Conservation (phyloP, 805 yeast species). For the Candida schatavii region DNA sequence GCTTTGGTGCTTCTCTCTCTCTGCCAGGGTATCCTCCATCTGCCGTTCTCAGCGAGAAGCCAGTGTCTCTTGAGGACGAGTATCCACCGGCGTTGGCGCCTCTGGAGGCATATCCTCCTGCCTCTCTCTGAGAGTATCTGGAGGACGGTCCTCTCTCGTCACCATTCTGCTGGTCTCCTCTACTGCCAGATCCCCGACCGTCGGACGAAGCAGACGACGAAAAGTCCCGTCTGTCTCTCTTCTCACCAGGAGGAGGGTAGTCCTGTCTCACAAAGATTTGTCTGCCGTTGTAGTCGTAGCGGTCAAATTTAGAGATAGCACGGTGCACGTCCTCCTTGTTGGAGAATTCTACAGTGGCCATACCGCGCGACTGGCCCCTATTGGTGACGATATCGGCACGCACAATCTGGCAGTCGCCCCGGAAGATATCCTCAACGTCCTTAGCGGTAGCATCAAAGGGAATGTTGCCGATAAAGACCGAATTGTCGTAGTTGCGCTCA, state of each 20-base stretch:
- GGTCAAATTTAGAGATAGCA: constrained; percentile 71
- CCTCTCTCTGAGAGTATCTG: constrained; percentile 15
- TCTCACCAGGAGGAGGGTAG: constrained; percentile 69
- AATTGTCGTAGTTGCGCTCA: constrained; percentile 62
- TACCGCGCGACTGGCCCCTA: constrained; percentile 80
- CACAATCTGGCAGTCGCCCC: constrained; percentile 50
- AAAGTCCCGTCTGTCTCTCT: constrained; percentile 22
- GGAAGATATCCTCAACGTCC: constrained; percentile 59
- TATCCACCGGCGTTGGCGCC: constrained; percentile 8
- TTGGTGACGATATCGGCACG: constrained; percentile 81
- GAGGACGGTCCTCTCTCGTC: constrained; percentile 17
- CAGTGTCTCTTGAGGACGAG: constrained; percentile 18
- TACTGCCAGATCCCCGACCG: constrained; percentile 11
- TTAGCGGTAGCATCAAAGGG: constrained; percentile 62
- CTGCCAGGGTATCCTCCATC: constrained; percentile 3
- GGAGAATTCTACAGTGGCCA: constrained; percentile 87
- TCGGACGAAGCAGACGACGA: constrained; percentile 5
- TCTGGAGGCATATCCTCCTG: constrained; percentile 5
- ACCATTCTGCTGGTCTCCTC: constrained; percentile 15
- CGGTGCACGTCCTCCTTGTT: constrained; percentile 59
- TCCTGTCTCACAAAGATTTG: constrained; percentile 87
- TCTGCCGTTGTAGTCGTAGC: constrained; percentile 65
- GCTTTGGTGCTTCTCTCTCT: constrained; percentile 19
- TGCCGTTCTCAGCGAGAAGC: not conserved
- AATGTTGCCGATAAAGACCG: constrained; percentile 71